Evolutionary conservation across 2,329 filamentous ascomycete species (phyloP).

Genomic region (Epicoccum sorghinum): DNA sequence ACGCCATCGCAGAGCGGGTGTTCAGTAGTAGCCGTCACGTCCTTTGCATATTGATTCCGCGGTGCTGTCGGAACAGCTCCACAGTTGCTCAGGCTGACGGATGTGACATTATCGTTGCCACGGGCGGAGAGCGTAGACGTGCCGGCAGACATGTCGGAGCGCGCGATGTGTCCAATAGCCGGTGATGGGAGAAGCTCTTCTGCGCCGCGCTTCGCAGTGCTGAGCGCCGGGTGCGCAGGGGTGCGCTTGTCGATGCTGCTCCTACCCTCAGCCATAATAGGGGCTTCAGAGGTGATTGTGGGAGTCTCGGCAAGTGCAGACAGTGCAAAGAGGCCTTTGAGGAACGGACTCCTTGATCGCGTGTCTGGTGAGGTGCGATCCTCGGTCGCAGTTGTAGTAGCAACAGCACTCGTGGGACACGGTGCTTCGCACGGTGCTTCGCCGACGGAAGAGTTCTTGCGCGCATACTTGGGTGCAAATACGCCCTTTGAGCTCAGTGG

Average conservation of each 20-base stretch:
- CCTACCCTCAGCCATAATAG: background rate
- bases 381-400: background rate
- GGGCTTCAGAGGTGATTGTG: background rate
- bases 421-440: background rate
- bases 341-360: conserved; percentile 1
- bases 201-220: conserved; percentile 8
- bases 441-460: conserved; percentile 3
- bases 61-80: too few species aligned
- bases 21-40: background rate
- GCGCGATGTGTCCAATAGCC: background rate
- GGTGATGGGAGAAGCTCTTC: background rate
- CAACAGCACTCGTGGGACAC: background rate
- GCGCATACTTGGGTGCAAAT: background rate
- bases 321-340: conserved; percentile 7
- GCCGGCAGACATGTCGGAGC: background rate
- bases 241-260: background rate
- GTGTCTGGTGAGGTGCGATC: background rate
- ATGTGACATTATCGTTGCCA: background rate
- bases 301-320: conserved; percentile 1
- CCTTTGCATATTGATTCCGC: too few species aligned
- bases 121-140: background rate
- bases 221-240: background rate
- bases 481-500: conserved; percentile 2
- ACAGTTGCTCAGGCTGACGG: background rate
- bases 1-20: background rate